Percentiles rank a stretch among this genome's conserved stretches.
phyloP scores from a whole-genome alignment of 2,329 filamentous ascomycete species.

The Talaromyces sp. region DNA sequence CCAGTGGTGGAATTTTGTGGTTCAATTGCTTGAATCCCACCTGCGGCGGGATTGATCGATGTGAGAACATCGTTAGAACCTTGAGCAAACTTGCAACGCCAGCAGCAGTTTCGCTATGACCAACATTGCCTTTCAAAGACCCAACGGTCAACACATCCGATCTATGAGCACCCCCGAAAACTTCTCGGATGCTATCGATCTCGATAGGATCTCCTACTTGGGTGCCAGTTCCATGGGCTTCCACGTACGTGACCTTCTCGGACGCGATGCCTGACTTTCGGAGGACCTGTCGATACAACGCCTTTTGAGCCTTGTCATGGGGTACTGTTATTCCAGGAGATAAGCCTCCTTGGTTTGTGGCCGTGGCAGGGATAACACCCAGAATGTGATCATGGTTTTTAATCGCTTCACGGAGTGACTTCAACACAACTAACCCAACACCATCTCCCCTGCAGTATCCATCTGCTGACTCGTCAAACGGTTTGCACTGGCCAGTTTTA shows the following conservation, averaged over 20 bases:
- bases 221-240: constrained; percentile 37
- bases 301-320: constrained; percentile 27
- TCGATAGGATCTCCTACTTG: constrained; percentile 20
- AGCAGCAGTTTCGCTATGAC: constrained; percentile 26
- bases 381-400: constrained; percentile 38
- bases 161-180: background rate
- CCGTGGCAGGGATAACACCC: constrained; percentile 26
- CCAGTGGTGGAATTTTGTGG: background rate
- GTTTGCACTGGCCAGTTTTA: constrained; percentile 48
- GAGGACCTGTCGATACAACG: constrained; percentile 33
- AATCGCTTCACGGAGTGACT: constrained; percentile 44
- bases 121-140: constrained; percentile 26
- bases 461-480: constrained; percentile 40
- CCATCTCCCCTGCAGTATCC: constrained; percentile 51
- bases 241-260: constrained; percentile 24
- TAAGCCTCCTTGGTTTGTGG: constrained; percentile 26
- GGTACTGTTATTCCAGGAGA: constrained; percentile 26
- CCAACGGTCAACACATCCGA: constrained; percentile 18
- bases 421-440: constrained; percentile 45
- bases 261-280: constrained; percentile 25
- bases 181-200: constrained; percentile 8
- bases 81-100: constrained; percentile 23
- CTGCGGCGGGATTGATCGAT: constrained; percentile 17
- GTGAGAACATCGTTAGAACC: constrained; percentile 17
- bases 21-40: constrained; percentile 14